Base-by-base conservation (phyloP, 139 green algal genomes). In the Picochlorum sp. region DNA sequence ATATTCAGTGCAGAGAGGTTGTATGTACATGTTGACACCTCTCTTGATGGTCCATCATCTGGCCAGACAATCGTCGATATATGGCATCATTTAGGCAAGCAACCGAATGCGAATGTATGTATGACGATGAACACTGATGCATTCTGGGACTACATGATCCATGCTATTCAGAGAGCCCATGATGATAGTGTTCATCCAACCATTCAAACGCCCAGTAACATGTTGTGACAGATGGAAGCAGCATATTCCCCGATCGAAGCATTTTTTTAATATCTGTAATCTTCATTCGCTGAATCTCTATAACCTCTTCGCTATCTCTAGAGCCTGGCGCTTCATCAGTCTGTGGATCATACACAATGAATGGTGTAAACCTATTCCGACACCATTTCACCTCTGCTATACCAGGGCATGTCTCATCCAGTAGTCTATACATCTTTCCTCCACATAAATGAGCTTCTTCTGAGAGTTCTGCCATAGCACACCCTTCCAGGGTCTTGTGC, bases 11-110 rank as follows among this genome's bases (percentile, higher is more conserved):
- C 79, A 52, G 8, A 56, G 9, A 47, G 8, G 24, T 66, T 92
- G 67, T 67, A 81, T 0, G 90, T 96, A 16, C 89, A 95, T 56
- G 71, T 96, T 1, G 90, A 96, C 45, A 91, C 83, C 0, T 2
- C 4, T 1, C 88, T 75, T 13, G 13, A 47, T 0, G n/a, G n/a
- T 45, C 68, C 94, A 6, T 78, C 60, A 2, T 55, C 76, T 30
- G 90, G 90, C 0, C 89, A 96, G 74, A 96, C 90, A 1, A 81
- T 97, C 3, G 83, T 79, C 20, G 90, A 97, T 72, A 38, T 89
- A 8, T 92, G 85, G 81, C 20, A 71, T 45, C 74, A 83, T 57
- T 21, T 20, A 20, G 60, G 49, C 3, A 20, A 16, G 45, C 67
- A 73, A 7, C 65, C 74, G 15, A 95, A 95, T 74, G 85, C 72